Percentiles rank a stretch among this genome's conserved stretches.
Conservation (phyloP, 345 rosid species). For the Eucalyptus tenuipes region DNA sequence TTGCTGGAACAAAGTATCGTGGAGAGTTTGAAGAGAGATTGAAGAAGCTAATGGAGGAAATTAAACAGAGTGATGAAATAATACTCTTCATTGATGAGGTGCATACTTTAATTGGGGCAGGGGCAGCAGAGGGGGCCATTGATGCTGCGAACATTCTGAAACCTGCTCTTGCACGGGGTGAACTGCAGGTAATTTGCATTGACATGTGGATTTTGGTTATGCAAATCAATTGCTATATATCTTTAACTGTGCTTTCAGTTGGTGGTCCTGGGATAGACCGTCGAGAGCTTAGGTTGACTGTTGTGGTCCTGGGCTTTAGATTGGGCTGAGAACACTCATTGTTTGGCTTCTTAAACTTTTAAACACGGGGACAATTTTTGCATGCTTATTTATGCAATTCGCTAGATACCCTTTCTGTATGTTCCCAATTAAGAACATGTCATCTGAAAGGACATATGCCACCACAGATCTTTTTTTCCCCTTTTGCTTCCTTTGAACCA, state of each 20-base stretch:
- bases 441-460: not conserved
- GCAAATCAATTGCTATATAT: not conserved
- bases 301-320: not conserved
- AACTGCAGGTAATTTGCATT: conserved; percentile 67
- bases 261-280: not conserved
- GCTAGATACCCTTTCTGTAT: not conserved
- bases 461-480: not conserved
- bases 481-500: not conserved
- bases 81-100: conserved; percentile 98
- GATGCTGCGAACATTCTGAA: conserved; percentile 99
- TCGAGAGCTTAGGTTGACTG: not conserved
- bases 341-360: not conserved
- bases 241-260: not conserved
- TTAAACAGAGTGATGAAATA: conserved; percentile 95
- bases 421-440: not conserved
- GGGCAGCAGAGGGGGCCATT: conserved; percentile 99
- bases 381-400: not conserved
- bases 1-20: conserved; percentile 98
- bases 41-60: conserved; percentile 99
- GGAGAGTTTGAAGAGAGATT: conserved; percentile 98
- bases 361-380: not conserved
- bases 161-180: conserved; percentile 99
- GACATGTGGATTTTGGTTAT: not conserved
- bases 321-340: not conserved
- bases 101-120: conserved; percentile 96